Evolutionary conservation across 1,284 basidiomycete species (phyloP), one percentile per base, ranked within the genome.

Genomic region (Hortiboletus rubellus): DNA sequence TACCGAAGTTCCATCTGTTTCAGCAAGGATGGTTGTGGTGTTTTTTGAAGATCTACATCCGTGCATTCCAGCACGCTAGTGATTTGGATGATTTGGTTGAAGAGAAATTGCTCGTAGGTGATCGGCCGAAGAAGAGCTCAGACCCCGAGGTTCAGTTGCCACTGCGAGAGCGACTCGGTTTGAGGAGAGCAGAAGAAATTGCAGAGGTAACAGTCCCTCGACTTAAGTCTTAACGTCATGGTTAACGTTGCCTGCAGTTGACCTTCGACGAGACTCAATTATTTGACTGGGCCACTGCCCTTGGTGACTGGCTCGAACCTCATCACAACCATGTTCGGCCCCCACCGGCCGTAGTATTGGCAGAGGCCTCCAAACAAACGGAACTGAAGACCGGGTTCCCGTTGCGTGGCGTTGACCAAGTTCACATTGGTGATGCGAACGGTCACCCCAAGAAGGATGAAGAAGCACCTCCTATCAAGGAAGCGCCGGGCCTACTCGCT

Each of bases 31-130:
- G 91, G 91, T 72, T 92, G 31, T 78, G 74, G 63, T 76, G 81
- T 15, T 87, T 90, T 75, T 73, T 92, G 52, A 86, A 87, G 68
- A 75, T 88, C 33, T 94, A 93, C 66, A 88, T 92, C 65, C 78
- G 83, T 46, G 83, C 82, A 46, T 82, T 92, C 69, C 84, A 87
- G 63, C 83, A 88, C 65, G 87, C 85, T 30, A 91, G 88, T 63
- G 88, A 92, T 63, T 74, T 92, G 45, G 84, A 89, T 62, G 87
- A 89, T 59, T 82, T 79, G 2, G 85, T 90, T 3, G 88, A 91
- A 68, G 88, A 90, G 66, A 89, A 88, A 65, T 76, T 90, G 6
- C 76, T 91, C 36, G 85, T 91, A 57, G 89, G 89, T 37, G 89
- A 91, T 71, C 80, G 88, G 24, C 89, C 88, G 6, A 90, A 87